Evolutionary conservation across 495 filamentous ascomycete species (phyloP), one percentile per base, ranked within the genome.

Genomic region (Chaetomium cochliodes): DNA sequence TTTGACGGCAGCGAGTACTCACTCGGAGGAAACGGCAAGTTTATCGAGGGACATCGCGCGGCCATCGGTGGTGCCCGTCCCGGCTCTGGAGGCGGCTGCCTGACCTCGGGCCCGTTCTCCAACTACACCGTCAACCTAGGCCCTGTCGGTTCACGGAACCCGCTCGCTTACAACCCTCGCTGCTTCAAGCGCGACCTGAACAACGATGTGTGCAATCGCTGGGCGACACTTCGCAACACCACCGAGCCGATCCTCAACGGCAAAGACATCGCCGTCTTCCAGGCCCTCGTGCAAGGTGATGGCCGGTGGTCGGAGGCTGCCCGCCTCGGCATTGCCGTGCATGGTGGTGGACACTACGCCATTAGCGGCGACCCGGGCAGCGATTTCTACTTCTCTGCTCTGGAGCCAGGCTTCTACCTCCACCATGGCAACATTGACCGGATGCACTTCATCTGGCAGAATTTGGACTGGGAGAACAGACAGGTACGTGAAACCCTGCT

Each of bases 351-450:
- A 2, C 77, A 80, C 65, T 76, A 82, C 66, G 30, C 47, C 44
- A 66, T 64, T 70, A 71, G 70, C 62, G 72, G 70, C 49, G 74
- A 80, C 68, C 74, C 76, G 13, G 73, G 74, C 20, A 66, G 72
- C 39, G 88, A 90, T 76, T 77, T 87, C 62, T 88, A 81, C 72
- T 80, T 80, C 47, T 87, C 83, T 46, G 81, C 87, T 5, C 82
- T 86, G 5, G 89, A 91, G 67, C 88, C 88, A 15, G 82, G 75
- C 18, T 92, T 92, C 77, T 91, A 80, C 72, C 79, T 86, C 16
- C 88, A 91, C 72, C 88, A 92, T 71, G 84, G 80, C 5, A 84
- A 85, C 79, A 82, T 92, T 60, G 90, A 92, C 22, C 49, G 49
- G 22, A 51, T 51, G 49, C 73, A 84, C 78, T 89, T 85, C 77